Evolutionary conservation across 2,329 filamentous ascomycete genomes (phyloP), one percentile per base, ranked within the genome.

Genomic region (Apiospora arundinis): DNA sequence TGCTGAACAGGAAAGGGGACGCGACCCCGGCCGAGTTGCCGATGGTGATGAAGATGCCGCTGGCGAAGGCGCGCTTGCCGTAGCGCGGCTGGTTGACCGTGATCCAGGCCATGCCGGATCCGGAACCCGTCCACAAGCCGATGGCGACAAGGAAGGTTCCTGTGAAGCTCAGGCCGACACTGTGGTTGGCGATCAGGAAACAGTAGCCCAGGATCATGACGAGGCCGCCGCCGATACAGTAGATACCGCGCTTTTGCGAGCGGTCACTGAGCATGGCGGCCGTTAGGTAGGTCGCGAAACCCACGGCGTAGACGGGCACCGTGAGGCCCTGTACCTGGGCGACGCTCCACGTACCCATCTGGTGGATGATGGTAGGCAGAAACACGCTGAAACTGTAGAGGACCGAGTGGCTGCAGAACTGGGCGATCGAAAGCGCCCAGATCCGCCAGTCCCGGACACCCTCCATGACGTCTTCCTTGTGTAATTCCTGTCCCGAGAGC

Each of bases 301-400:
- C 91, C 0, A 92, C 77, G 0, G 86, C 85, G 73, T 93, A 93
- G 76, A 90, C 91, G 1, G 92, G 92, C 25, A 93, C 90, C 0
- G 91, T 93, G 60, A 93, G 83, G 46, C 90, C 89, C 77, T 93
- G 91, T 0, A 91, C 87, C 74, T 91, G 84, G 0, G 88, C 84
- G 0, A 83, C 83, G 0, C 85, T 83, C 80, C 89, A 92, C 2
- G 78, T 78, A 2, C 90, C 89, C 72, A 93, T 87, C 0, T 85
- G 87, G 69, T 86, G 82, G 77, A 93, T 92, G 73, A 93, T 93
- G 1, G 90, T 92, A 0, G 91, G 92, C 46, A 93, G 80, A 77
- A 93, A 93, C 0, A 90, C 92, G 70, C 85, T 88, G 78, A 89
- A 92, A 1, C 90, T 90, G 78, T 93, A 93, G 0, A 93, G 84